phyloP scores from a whole-genome alignment of 305 asterid species.

The Rubia occidens region DNA sequence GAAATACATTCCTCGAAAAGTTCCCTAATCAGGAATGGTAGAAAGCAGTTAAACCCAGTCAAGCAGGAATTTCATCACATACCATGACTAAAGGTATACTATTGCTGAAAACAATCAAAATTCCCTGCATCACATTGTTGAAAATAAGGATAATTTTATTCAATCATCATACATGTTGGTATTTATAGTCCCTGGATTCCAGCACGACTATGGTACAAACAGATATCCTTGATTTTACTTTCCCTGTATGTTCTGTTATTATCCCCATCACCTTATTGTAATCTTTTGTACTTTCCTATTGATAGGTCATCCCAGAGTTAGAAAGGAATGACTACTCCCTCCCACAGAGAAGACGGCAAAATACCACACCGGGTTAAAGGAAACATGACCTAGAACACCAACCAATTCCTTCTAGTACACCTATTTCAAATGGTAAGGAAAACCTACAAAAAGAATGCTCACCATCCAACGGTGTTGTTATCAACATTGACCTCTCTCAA shows the following conservation, averaged over 20 bases:
- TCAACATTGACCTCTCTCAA: conserved; percentile 93
- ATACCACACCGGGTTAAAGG: not conserved
- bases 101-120: not conserved
- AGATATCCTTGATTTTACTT: not conserved
- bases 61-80: no score
- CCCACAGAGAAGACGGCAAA: not conserved
- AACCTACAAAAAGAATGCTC: conserved; percentile 15
- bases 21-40: no score
- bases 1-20: no score
- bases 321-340: not conserved
- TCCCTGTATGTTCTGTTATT: not conserved
- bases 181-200: not conserved
- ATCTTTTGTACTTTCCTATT: not conserved
- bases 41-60: no score
- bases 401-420: not conserved
- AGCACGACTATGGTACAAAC: not conserved
- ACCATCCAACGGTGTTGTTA: conserved; percentile 97
- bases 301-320: not conserved
- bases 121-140: no score
- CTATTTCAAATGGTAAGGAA: not conserved
- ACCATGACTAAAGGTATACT: no score
- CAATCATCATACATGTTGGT: not conserved
- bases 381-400: not conserved
- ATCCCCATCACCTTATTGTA: no score
- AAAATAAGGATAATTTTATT: not conserved